Evolutionary conservation across 495 filamentous ascomycete species (phyloP).

Genomic region (Xylaria bambusicola): DNA sequence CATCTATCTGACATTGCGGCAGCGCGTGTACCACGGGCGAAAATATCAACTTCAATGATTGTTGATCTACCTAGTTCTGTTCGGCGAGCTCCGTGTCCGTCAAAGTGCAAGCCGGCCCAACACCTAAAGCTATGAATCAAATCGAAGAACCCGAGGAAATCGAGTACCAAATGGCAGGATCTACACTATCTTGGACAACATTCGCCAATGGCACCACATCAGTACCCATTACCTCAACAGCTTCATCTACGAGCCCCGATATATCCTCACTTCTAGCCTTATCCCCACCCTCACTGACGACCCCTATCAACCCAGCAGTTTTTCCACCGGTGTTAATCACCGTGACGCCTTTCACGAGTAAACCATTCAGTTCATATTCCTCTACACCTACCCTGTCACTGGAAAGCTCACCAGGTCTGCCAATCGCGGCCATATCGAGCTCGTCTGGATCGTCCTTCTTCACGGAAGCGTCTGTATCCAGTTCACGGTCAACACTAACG

Average conservation of each 20-base stretch:
- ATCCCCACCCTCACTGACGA: neutral
- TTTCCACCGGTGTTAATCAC: neutral
- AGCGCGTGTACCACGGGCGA: too few relatives aligned
- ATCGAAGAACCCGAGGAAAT: neutral
- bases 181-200: neutral
- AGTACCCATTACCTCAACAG: neutral
- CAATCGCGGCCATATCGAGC: neutral
- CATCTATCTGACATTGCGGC: too few relatives aligned
- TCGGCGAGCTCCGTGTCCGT: too few relatives aligned
- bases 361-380: neutral
- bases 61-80: too few relatives aligned
- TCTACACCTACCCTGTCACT: neutral
- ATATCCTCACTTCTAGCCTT: neutral
- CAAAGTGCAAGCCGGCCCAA: too few relatives aligned
- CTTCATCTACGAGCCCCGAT: too few relatives aligned
- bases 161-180: too few relatives aligned
- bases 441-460: neutral
- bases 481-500: neutral
- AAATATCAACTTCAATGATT: too few relatives aligned
- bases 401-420: neutral
- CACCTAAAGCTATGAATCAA: too few relatives aligned
- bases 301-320: neutral
- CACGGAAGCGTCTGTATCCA: neutral
- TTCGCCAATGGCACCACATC: conserved; percentile 5
- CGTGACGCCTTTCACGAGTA: neutral